phyloP scores from a whole-genome alignment of 176 grass and related monocot genomes.

The Lolium multiflorum region DNA sequence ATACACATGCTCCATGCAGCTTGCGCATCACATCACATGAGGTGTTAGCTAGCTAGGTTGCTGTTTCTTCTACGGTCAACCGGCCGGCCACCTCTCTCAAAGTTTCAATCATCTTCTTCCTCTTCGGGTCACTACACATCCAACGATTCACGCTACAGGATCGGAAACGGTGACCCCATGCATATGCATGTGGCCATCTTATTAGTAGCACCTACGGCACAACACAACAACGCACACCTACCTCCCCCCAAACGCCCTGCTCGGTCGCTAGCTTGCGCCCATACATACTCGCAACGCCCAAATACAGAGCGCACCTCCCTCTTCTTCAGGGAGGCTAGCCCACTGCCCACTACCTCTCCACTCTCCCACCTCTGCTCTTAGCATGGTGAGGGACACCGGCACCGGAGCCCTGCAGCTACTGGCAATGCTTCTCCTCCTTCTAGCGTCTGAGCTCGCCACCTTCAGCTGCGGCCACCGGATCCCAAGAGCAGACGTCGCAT shows the following conservation, averaged over 20 bases:
- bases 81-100: constrained; percentile 5
- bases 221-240: not conserved
- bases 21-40: constrained; percentile 31
- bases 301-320: not conserved
- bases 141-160: not conserved
- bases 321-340: not conserved
- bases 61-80: constrained; percentile 6
- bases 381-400: constrained; percentile 44
- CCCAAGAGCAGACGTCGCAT: constrained; percentile 37
- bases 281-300: constrained; percentile 27
- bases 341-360: not conserved
- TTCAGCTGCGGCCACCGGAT: constrained; percentile 53
- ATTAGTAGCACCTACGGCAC: constrained; percentile 30
- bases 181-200: constrained; percentile 21
- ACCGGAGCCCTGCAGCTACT: constrained; percentile 40
- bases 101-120: constrained; percentile 6
- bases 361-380: too few species aligned
- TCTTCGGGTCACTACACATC: not conserved
- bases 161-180: not conserved
- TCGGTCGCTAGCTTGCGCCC: not conserved
- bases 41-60: not conserved
- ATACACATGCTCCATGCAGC: not conserved
- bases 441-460: constrained; percentile 55
- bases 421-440: constrained; percentile 48
- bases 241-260: not conserved